Evolutionary conservation across 257 asterid species (phyloP), one percentile per base, ranked within the genome.

Genomic region (Craterostigma plantagineum): DNA sequence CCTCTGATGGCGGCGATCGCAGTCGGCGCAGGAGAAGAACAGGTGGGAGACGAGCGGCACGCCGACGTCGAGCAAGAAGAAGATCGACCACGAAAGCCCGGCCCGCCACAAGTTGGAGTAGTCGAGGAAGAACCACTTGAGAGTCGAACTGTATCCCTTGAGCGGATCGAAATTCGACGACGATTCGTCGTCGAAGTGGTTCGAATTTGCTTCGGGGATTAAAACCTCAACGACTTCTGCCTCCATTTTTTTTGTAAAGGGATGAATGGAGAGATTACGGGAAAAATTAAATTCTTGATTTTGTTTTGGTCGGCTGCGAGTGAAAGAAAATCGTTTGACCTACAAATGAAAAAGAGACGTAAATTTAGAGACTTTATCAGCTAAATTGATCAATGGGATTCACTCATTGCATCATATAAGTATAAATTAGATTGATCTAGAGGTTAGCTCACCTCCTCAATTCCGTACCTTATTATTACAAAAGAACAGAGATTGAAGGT

Each of bases 41-140:
- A 72, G 58, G 77, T 81, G 93, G 35, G 87, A 87, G 0, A 73
- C 70, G 11, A 79, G 41, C 0, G 95, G 97, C 10, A 87, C 75
- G 7, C 67, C 78, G n/a, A 87, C 56, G 10, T 79, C 57, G 0
- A 87, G 75, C 38, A 87, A 50, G 27, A 68, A 71, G 65, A 87
- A 87, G 27, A 87, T 48, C 0, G 92, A 79, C 95, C 97, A 87
- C 0, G 97, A 87, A 0, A 81, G 70, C 50, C 79, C 71, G 1
- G 90, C 68, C 34, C 60, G 64, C 93, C 92, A 87, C 10, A 76
- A 6, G 43, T 48, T 74, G 0, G 95, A 74, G 18, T 79, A 79
- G 47, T 86, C 97, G 1, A 82, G 70, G 43, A 79, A 82, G 3
- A 82, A 57, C 95, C 95, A 87, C 43, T 68, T 68, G 1, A 82